Evolutionary conservation across 768 basidiomycete species (phyloP).

Genomic region (Neoboletus magnificus): DNA sequence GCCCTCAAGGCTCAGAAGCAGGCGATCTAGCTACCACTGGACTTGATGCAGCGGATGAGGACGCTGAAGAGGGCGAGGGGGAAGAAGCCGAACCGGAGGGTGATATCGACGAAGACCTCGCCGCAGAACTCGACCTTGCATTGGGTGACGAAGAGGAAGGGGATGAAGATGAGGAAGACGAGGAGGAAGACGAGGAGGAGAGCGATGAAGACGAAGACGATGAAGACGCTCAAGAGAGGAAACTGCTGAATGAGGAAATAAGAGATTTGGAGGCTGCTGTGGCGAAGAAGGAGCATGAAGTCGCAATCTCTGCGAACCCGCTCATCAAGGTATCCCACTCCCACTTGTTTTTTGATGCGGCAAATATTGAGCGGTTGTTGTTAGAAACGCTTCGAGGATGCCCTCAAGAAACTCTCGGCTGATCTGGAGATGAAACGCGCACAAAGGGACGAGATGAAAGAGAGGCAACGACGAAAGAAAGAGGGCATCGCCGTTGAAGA

Average conservation of each 20-base stretch:
- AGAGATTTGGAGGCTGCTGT: constrained; percentile 86
- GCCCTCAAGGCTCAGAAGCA: constrained; percentile 60
- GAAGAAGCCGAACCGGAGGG: constrained; percentile 66
- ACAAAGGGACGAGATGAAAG: constrained; percentile 77
- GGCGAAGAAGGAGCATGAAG: constrained; percentile 78
- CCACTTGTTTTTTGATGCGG: background rate
- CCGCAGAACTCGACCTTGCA: constrained; percentile 84
- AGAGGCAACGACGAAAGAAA: constrained; percentile 67
- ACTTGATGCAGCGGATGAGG: constrained; percentile 50
- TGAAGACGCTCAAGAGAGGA: constrained; percentile 72
- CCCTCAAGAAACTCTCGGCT: constrained; percentile 78
- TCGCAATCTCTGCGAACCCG: constrained; percentile 79
- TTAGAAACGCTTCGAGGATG: constrained; percentile 92
- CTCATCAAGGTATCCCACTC: constrained; percentile 64
- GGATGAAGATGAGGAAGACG: constrained; percentile 62
- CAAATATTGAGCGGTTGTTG: background rate
- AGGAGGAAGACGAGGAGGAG: constrained; percentile 65
- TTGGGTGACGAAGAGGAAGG: constrained; percentile 64
- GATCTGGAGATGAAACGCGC: constrained; percentile 83
- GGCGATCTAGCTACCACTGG: constrained; percentile 63
- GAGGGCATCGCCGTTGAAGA: constrained; percentile 52
- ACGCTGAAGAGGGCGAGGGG: constrained; percentile 56
- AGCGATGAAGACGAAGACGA: constrained; percentile 78
- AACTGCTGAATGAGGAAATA: constrained; percentile 84
- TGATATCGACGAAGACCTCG: constrained; percentile 85